Conservation (phyloP, 257 asterid genomes). For the Nyctanthes arbortristis region DNA sequence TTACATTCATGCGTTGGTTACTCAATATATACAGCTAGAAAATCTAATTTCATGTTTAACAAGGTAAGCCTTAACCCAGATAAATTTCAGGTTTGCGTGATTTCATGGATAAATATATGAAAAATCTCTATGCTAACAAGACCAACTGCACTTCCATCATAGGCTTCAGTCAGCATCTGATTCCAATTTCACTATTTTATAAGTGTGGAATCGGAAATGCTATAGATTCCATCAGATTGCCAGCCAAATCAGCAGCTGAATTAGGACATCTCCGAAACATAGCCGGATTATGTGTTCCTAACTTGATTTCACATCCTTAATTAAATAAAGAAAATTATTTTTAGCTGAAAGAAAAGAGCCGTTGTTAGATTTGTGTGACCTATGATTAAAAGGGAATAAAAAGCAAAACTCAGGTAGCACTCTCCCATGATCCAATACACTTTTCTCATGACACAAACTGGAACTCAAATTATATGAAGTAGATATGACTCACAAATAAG, state of each 20-base stretch:
- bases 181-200: conserved; percentile 1
- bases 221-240: conserved; percentile 2
- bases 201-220: neutral
- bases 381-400: too few species aligned
- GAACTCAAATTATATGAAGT: neutral
- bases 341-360: neutral
- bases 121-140: neutral
- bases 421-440: neutral
- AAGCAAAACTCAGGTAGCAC: neutral
- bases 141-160: neutral
- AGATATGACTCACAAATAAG: neutral
- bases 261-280: neutral
- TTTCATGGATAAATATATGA: neutral
- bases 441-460: neutral
- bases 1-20: neutral
- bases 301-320: neutral
- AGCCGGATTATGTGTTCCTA: neutral
- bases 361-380: neutral
- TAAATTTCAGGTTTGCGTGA: neutral
- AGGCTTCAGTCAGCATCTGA: conserved; percentile 1
- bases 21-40: neutral
- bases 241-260: neutral
- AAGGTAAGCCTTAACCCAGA: neutral
- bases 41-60: neutral
- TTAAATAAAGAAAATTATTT: neutral